Conservation (phyloP, 169 alveolate genomes). For the Besnoitia besnoiti region DNA sequence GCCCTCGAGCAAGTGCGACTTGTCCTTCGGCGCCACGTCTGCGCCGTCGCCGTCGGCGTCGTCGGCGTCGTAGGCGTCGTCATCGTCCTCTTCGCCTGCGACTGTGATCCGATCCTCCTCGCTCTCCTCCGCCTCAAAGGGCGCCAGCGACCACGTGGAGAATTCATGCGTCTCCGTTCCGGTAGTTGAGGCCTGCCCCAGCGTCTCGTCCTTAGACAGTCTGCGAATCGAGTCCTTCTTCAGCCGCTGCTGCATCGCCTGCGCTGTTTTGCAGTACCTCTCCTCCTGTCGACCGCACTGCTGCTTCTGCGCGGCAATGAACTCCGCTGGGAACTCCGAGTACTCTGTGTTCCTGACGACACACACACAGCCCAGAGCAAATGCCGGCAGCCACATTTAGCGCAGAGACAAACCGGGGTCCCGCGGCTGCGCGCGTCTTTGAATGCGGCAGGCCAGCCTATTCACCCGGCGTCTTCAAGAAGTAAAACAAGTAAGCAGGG, state of each 20-base stretch:
- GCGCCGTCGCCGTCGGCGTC: neutral
- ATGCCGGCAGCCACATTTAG: neutral
- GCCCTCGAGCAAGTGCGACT: neutral
- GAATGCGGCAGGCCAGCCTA: too few relatives aligned
- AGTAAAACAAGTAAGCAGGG: too few relatives aligned
- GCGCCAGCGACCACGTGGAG: neutral
- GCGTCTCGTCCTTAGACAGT: neutral
- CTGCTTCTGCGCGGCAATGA: neutral
- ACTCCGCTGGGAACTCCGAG: constrained; percentile 47
- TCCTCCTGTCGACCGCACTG: neutral
- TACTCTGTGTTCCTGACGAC: constrained; percentile 57
- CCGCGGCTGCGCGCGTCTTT: neutral
- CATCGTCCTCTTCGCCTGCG: neutral
- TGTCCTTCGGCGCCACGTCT: neutral
- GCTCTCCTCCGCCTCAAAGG: neutral
- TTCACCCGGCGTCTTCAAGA: too few relatives aligned
- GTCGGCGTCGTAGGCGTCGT: neutral
- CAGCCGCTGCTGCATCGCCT: neutral
- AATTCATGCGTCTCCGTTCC: neutral
- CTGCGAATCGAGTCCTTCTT: neutral
- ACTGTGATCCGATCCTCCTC: neutral
- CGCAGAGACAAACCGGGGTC: neutral
- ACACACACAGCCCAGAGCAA: neutral
- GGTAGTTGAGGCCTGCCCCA: neutral
- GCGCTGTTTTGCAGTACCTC: neutral